Conservation (phyloP, 2,329 filamentous ascomycete genomes). For the Pyricularia sp. region DNA sequence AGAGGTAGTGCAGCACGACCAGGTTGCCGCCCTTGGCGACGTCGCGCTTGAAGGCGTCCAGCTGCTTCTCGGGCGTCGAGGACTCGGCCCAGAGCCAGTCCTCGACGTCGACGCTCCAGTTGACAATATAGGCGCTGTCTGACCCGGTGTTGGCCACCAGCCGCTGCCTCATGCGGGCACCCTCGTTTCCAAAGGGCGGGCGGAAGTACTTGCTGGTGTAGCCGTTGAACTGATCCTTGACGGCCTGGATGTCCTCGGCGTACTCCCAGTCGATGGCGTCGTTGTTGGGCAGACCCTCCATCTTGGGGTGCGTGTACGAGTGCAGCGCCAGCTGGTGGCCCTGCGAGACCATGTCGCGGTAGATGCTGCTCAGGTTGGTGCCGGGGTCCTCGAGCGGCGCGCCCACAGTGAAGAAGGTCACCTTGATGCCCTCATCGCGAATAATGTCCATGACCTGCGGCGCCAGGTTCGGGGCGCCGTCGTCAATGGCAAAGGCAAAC, state of each 20-base stretch:
- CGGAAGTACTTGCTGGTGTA: slow-evolving; percentile 47
- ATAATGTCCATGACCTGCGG: slow-evolving; percentile 53
- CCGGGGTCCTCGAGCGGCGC: slow-evolving; percentile 46
- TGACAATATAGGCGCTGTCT: slow-evolving; percentile 48
- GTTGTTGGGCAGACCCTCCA: slow-evolving; percentile 45
- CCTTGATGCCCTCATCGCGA: slow-evolving; percentile 50
- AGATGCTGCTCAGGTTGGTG: slow-evolving; percentile 54
- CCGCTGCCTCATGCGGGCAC: slow-evolving; percentile 55
- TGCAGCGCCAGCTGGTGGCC: slow-evolving; percentile 64
- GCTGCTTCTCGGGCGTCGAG: slow-evolving; percentile 54
- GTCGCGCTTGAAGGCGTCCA: slow-evolving; percentile 55
- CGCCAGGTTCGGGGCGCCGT: slow-evolving; percentile 51
- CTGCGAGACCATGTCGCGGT: slow-evolving; percentile 49
- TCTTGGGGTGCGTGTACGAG: slow-evolving; percentile 60
- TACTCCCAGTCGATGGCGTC: slow-evolving; percentile 53
- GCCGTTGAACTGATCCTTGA: slow-evolving; percentile 26
- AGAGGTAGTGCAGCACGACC: slow-evolving; percentile 62
- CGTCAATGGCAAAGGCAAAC: slow-evolving; percentile 65
- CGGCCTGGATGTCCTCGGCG: slow-evolving; percentile 43
- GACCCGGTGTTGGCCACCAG: slow-evolving; percentile 42
- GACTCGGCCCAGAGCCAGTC: slow-evolving; percentile 60
- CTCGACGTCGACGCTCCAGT: slow-evolving; percentile 63
- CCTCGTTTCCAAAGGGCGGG: slow-evolving; percentile 59
- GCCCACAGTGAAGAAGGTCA: slow-evolving; percentile 65
- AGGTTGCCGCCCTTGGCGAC: slow-evolving; percentile 52